phyloP scores from a whole-genome alignment of 2,329 filamentous ascomycete species.

The Colletotrichum melonis region DNA sequence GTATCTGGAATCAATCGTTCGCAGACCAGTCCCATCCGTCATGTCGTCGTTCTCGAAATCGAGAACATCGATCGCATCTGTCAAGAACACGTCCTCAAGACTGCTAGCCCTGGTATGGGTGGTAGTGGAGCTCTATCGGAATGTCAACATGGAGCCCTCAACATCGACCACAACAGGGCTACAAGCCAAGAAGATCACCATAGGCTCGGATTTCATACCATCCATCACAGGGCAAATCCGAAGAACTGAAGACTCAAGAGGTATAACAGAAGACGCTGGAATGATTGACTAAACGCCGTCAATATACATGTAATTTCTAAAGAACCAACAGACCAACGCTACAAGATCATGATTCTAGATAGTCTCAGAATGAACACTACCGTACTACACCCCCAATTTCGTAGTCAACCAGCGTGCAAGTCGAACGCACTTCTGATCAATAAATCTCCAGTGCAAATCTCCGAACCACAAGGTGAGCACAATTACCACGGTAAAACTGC shows the following conservation, averaged over 20 bases:
- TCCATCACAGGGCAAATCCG: no score
- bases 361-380: background rate
- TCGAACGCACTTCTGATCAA: slow-evolving; percentile 57
- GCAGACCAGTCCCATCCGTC: no score
- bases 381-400: background rate
- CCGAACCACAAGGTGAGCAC: slow-evolving; percentile 51
- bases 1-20: no score
- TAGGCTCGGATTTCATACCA: no score
- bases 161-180: no score
- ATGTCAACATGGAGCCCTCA: no score
- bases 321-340: background rate
- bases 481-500: background rate
- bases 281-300: background rate
- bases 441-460: slow-evolving; percentile 58
- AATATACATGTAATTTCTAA: background rate
- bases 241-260: background rate
- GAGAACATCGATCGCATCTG: no score
- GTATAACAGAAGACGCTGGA: background rate
- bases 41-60: no score
- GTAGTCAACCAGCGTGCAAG: slow-evolving; percentile 54
- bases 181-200: no score
- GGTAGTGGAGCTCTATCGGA: no score
- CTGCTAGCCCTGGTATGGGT: no score
- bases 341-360: background rate
- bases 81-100: no score